Evolutionary conservation across 2,329 filamentous ascomycete genomes (phyloP).

Genomic region (Neocatenulostroma microsporum): DNA sequence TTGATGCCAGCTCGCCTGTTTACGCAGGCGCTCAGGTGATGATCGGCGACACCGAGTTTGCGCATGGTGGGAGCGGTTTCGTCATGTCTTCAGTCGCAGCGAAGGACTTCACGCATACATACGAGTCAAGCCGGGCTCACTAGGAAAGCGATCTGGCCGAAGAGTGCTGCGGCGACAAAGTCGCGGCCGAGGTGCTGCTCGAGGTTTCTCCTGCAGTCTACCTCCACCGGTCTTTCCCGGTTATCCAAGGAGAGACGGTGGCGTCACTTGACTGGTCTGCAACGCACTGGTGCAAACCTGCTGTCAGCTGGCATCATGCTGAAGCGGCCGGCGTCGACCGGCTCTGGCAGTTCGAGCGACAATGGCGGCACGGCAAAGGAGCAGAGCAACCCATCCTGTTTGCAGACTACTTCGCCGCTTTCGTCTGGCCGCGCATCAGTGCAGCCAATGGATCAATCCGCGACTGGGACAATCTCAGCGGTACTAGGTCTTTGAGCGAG

Average conservation of each 20-base stretch:
- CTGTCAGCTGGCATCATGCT: constrained; percentile 32
- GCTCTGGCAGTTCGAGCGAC: constrained; percentile 22
- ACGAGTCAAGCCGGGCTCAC: constrained; percentile 12
- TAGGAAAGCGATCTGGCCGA: constrained; percentile 37
- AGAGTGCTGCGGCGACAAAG: constrained; percentile 48
- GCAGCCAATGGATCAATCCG: constrained; percentile 16
- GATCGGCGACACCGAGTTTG: constrained; percentile 32
- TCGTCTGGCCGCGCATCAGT: constrained; percentile 25
- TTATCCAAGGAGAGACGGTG: constrained; percentile 39
- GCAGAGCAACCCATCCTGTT: constrained; percentile 29
- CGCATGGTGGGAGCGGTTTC: constrained; percentile 37
- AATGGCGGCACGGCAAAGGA: constrained; percentile 28
- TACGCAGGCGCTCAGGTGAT: constrained; percentile 42
- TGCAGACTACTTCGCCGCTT: constrained; percentile 27
- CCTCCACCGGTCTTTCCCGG: constrained; percentile 35
- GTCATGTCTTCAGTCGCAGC: constrained; percentile 37
- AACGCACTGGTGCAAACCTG: constrained; percentile 37
- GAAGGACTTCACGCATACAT: constrained; percentile 26
- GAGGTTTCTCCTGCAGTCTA: constrained; percentile 35
- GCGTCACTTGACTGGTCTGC: constrained; percentile 34
- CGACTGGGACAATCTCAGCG: constrained; percentile 32
- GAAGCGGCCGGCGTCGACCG: constrained; percentile 11
- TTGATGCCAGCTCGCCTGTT: constrained; percentile 40
- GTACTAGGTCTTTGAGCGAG: constrained; percentile 12
- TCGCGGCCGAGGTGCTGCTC: constrained; percentile 43